Evolutionary conservation across 164 flowering plant species (phyloP).

Genomic region (Taxillus chinensis): DNA sequence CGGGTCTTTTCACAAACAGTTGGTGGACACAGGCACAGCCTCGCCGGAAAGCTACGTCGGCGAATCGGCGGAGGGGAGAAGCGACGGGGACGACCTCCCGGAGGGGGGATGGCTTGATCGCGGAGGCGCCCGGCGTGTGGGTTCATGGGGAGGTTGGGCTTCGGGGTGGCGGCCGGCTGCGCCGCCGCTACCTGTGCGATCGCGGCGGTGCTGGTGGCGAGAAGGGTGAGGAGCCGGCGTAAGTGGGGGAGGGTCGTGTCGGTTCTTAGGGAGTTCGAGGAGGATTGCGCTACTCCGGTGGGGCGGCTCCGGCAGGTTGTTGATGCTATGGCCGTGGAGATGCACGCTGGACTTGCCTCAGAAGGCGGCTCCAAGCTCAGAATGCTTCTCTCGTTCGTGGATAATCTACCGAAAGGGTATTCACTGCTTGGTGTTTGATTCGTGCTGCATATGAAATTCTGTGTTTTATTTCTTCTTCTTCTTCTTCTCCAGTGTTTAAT

Average conservation of each 20-base stretch:
- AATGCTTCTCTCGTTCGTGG: slow-evolving; percentile 80
- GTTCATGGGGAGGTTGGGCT: slow-evolving; percentile 53
- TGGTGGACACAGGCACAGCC: not conserved
- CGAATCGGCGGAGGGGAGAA: slow-evolving; percentile 3
- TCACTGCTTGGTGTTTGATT: not conserved
- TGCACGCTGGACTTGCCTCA: slow-evolving; percentile 97
- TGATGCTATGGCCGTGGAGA: slow-evolving; percentile 93
- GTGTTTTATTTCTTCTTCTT: not conserved
- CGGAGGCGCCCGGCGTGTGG: not conserved
- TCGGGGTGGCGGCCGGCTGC: slow-evolving; percentile 48
- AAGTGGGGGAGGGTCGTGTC: slow-evolving; percentile 64
- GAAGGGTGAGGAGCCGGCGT: slow-evolving; percentile 49
- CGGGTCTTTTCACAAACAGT: slow-evolving; percentile 21
- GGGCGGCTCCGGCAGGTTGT: slow-evolving; percentile 63
- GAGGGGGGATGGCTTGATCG: slow-evolving; percentile 3
- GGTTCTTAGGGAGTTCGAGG: slow-evolving; percentile 62
- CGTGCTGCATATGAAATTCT: too few relatives aligned
- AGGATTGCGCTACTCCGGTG: slow-evolving; percentile 50
- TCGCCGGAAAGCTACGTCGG: slow-evolving; percentile 1
- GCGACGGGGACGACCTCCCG: not conserved
- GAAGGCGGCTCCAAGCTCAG: slow-evolving; percentile 91
- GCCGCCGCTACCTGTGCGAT: slow-evolving; percentile 66
- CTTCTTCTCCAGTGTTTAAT: not conserved
- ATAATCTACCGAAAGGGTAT: slow-evolving; percentile 77
- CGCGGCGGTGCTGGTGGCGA: slow-evolving; percentile 63